Base-by-base conservation (phyloP, 441 rosid genomes). In the Arabidopsis lyrata region DNA sequence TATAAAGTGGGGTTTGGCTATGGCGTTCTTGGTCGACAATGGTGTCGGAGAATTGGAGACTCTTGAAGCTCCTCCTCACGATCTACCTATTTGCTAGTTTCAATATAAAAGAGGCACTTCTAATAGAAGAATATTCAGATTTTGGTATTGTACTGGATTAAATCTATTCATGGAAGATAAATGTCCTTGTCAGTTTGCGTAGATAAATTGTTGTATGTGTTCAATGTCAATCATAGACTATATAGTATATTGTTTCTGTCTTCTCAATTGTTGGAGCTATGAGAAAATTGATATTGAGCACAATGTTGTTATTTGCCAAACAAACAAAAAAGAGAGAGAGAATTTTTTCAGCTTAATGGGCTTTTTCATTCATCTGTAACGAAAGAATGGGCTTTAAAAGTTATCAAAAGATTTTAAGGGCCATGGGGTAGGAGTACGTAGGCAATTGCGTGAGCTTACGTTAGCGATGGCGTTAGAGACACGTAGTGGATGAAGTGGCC, bases 1-100 rank as follows among this genome's bases (percentile, higher is more conserved):
- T 64, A 89, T 95, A 29, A 61, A 82, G 0, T 92, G 96, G 99
- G 97, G 99, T 27, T 16, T 95, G 65, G 95, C 97, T 22, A 88
- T 83, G 97, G 95, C 90, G 39, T 92, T 92, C 74, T 32, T 90
- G 75, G 99, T 95, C 5, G 98, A 95, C 8, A 75, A 95, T 60
- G 99, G 99, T 64, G 71, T 80, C 8, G 96, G 93, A 59, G 79
- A 70, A 58, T 29, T 87, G 44, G 82, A 90, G 75, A 52, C 83
- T 35, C 72, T 95, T 27, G 80, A 84, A 83, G 78, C 86, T 48
- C 89, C 97, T 29, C 99, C 99, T 2, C 68, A 5, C 13, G 99
- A 95, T 87, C 77, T 83, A 24, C 97, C 98, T 39, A 7, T 73
- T 5, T 92, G 99, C 69, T 91, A 80, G 81, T 47, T 16, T 13